Percentiles rank a stretch among this genome's conserved stretches.
Conservation (phyloP, 2,329 filamentous ascomycete genomes). For the Penicillium sp. region DNA sequence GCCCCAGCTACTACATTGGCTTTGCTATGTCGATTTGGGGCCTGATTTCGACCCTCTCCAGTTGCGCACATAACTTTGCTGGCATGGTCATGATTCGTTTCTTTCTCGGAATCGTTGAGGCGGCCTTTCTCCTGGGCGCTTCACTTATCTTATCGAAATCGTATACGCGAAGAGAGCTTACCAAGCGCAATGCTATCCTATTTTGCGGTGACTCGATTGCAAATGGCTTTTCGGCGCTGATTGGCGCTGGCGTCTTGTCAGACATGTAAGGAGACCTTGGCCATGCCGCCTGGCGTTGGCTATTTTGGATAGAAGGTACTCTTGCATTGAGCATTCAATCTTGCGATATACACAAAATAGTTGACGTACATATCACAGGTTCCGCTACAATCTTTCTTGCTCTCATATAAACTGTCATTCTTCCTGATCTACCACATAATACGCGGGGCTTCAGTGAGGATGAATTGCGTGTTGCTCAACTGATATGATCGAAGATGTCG, state of each 20-base stretch:
- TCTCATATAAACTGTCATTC: slow-evolving; percentile 29
- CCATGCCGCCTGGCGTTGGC: slow-evolving; percentile 60
- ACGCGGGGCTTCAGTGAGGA: neutral
- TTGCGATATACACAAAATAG: too few species aligned
- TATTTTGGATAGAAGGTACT: slow-evolving; percentile 67
- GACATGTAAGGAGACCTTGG: slow-evolving; percentile 56
- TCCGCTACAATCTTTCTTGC: slow-evolving; percentile 58
- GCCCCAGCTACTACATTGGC: slow-evolving; percentile 47
- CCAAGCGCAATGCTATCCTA: slow-evolving; percentile 65
- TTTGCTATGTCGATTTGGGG: slow-evolving; percentile 20
- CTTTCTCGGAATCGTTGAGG: slow-evolving; percentile 25
- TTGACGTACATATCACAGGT: slow-evolving; percentile 52
- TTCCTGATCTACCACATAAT: neutral
- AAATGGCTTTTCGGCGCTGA: slow-evolving; percentile 66
- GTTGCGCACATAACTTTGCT: slow-evolving; percentile 23
- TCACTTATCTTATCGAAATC: slow-evolving; percentile 41
- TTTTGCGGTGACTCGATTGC: slow-evolving; percentile 68
- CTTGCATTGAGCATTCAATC: too few species aligned
- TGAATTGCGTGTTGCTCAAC: neutral
- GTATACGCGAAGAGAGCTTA: slow-evolving; percentile 63
- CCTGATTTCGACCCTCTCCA: slow-evolving; percentile 19
- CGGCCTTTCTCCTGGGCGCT: slow-evolving; percentile 31
- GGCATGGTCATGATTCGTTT: slow-evolving; percentile 25
- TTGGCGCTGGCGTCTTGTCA: slow-evolving; percentile 59
- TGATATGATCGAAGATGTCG: neutral